Evolutionary conservation across 2,329 filamentous ascomycete species (phyloP).

Genomic region (Neurospora sp.): DNA sequence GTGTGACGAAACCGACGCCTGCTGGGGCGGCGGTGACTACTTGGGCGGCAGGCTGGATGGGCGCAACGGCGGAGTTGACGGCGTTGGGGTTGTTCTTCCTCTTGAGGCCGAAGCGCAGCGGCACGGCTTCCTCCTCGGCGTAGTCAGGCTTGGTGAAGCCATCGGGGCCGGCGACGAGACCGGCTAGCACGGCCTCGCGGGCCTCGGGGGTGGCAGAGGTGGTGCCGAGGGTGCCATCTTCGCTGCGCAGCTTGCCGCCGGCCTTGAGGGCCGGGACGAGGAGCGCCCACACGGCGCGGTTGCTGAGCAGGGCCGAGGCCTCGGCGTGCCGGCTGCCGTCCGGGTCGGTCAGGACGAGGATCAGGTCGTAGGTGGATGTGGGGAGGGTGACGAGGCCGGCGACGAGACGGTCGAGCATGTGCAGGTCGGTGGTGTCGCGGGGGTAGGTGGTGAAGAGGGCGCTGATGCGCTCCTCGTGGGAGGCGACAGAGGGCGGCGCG

Average conservation of each 20-base stretch:
- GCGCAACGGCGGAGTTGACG: slow-evolving; percentile 10
- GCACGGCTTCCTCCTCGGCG: slow-evolving; percentile 42
- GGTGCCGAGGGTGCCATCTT: slow-evolving; percentile 49
- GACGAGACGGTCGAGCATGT: slow-evolving; percentile 93
- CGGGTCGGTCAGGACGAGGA: slow-evolving; percentile 74
- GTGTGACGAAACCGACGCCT: slow-evolving; percentile 52
- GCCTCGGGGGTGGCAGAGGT: slow-evolving; percentile 33
- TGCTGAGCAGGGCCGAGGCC: slow-evolving; percentile 48
- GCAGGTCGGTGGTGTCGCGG: slow-evolving; percentile 71
- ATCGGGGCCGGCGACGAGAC: slow-evolving; percentile 54
- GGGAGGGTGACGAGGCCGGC: slow-evolving; percentile 73
- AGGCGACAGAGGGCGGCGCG: slow-evolving; percentile 80
- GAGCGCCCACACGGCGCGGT: slow-evolving; percentile 54
- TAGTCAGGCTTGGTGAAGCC: slow-evolving; percentile 67
- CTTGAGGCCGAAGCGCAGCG: slow-evolving; percentile 55
- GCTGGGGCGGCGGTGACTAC: slow-evolving; percentile 17
- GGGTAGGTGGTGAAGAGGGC: slow-evolving; percentile 63
- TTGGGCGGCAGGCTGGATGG: slow-evolving; percentile 10
- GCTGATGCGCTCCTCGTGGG: slow-evolving; percentile 69
- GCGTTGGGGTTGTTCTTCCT: slow-evolving; percentile 33
- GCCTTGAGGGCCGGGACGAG: slow-evolving; percentile 62
- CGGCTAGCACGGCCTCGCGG: slow-evolving; percentile 76
- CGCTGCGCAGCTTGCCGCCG: slow-evolving; percentile 57
- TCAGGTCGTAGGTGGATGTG: slow-evolving; percentile 65
- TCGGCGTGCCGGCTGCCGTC: slow-evolving; percentile 55